Base-by-base conservation (phyloP, 1,284 basidiomycete genomes). In the Bothia castanella region DNA sequence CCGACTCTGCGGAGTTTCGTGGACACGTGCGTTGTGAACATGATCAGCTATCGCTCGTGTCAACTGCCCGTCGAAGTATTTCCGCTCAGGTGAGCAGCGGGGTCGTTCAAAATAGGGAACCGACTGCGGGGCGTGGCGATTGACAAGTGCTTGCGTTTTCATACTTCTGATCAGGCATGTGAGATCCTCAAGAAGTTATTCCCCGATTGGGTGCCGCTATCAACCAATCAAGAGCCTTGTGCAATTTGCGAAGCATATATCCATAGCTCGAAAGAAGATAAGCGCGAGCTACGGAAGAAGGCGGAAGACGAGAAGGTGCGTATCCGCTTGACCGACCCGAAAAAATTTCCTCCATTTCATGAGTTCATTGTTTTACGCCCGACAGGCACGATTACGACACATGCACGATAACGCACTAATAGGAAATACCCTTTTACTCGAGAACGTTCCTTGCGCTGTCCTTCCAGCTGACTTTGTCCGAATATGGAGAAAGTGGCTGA, bases 301-400 rank as follows among this genome's bases (percentile, higher is more conserved):
- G 83, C 82, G 12, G 84, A 87, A 60, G 80, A 83, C 23, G 88
- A 91, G 68, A 90, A 87, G 80, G 89, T 85, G 38, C 47, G 29
- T 34, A 40, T 44, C 45, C 35, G 23, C 21, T 37, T 5, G 23
- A 31, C 46, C 14, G 31, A 21, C 43, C 30, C n/a, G 17, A 31
- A 25, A 25, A 31, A 21, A n/a, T 39, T 46, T 21, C 42, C 35
- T 50, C 46, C 48, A 55, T 57, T 51, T 46, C 14, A 40, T 37
- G 44, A 51, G 47, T 47, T 52, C 55, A 55, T 55, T 58, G 49
- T 45, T 35, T 23, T 25, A 47, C 36, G 43, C 31, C 52, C 40
- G 52, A 52, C 53, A 87, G 85, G 78, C 77, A 29, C 77, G 71
- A 59, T 71, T 88, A 47, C 80, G 76, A 55, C 73, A 78, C 56